phyloP scores from a whole-genome alignment of 2,329 filamentous ascomycete genomes.

The Calonectria multiphialidica region DNA sequence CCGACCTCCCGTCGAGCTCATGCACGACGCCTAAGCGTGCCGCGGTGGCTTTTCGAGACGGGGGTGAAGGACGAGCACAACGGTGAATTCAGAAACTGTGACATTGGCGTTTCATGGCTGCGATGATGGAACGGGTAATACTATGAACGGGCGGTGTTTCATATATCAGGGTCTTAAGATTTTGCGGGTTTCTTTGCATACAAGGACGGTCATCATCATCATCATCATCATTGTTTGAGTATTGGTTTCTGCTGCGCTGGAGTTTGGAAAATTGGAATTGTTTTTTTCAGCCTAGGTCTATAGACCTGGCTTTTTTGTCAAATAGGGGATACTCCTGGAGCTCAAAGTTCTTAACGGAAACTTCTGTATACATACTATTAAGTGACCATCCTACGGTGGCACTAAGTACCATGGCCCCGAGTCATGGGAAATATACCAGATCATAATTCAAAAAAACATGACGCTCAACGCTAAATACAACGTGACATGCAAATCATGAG shows the following conservation, averaged over 20 bases:
- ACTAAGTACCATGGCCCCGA: background rate
- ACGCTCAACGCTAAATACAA: background rate
- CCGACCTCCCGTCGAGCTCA: conserved; percentile 75
- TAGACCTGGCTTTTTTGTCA: background rate
- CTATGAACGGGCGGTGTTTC: conserved; percentile 17
- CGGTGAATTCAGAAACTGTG: background rate
- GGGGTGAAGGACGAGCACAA: background rate
- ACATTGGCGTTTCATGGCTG: conserved; percentile 34
- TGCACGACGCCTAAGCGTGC: conserved; percentile 56
- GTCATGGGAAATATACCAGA: background rate
- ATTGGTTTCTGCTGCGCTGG: conserved; percentile 29
- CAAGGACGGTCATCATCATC: conserved; percentile 12
- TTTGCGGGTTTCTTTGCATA: conserved; percentile 7
- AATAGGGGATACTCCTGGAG: background rate
- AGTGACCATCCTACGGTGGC: background rate
- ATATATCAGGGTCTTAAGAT: conserved; percentile 14
- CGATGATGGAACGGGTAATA: conserved; percentile 5
- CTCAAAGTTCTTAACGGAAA: background rate
- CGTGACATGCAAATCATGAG: background rate
- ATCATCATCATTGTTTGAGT: conserved; percentile 15
- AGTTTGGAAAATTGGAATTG: conserved; percentile 38
- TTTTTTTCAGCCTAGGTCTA: conserved; percentile 16
- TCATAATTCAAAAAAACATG: background rate
- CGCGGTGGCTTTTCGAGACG: background rate
- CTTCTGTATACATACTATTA: conserved; percentile 12